Percentiles rank a stretch among this genome's conserved stretches.
Conservation (phyloP, 768 basidiomycete genomes). For the Leccinum subgranulosum region DNA sequence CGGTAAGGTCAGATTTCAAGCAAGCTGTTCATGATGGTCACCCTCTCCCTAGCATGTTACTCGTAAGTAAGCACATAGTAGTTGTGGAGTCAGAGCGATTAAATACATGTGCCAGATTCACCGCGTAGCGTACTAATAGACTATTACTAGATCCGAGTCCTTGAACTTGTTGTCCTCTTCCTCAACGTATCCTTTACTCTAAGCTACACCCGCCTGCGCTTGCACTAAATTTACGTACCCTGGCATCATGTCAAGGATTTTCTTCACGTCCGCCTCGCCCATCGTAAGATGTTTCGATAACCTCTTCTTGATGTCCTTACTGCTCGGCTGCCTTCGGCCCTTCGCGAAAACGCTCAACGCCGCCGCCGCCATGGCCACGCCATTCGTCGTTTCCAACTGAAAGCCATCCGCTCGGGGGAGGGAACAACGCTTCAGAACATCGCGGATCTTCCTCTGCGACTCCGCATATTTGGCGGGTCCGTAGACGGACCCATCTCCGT, state of each 20-base stretch:
- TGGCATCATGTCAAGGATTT: not conserved
- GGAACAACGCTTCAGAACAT: conserved; percentile 1
- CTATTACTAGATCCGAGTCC: not conserved
- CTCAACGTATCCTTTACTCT: not conserved
- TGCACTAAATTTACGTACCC: not conserved
- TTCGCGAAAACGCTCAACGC: not conserved
- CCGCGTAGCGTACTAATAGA: not conserved
- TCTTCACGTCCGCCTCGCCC: not conserved
- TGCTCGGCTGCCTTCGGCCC: not conserved
- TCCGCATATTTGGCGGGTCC: conserved; percentile 8
- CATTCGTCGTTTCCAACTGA: not conserved
- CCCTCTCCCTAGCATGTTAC: too few species aligned
- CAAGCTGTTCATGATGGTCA: too few species aligned
- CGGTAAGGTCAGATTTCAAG: not conserved
- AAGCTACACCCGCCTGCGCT: not conserved
- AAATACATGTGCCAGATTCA: not conserved
- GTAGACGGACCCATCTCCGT: not conserved
- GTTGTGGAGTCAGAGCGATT: not conserved
- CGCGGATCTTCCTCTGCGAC: conserved; percentile 11
- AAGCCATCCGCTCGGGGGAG: not conserved
- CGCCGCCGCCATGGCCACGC: not conserved
- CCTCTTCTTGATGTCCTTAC: not conserved
- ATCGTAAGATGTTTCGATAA: not conserved
- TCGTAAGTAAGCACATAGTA: not conserved
- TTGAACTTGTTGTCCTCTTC: not conserved